Evolutionary conservation across 2,329 filamentous ascomycete genomes (phyloP), one percentile per base, ranked within the genome.

Genomic region (Beauveria australis): DNA sequence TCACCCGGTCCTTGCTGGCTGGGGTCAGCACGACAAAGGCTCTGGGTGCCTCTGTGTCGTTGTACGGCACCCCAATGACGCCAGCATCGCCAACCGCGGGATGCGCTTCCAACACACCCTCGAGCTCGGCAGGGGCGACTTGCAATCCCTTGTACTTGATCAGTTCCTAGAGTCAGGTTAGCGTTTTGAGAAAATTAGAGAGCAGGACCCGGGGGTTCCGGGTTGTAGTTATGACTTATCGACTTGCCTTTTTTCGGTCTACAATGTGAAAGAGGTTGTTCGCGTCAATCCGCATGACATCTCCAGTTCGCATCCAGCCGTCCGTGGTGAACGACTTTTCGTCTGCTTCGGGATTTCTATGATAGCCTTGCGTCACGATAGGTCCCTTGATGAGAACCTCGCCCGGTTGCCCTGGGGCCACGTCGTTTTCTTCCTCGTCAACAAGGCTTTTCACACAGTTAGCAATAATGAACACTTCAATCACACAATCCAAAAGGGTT

Each of bases 261-360:
- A 91, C 91, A 65, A 95, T 90, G 16, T 60, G 49, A 74, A 84
- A 91, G 66, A 92, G 87, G 55, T 86, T 83, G 18, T 88, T 79
- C 46, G 80, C 74, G 64, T 92, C 86, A 71, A 89, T 84, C 62
- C 87, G 83, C 0, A 89, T 88, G 4, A 93, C 82, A 67, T 95
- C 91, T 0, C 90, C 91, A 0, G 90, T 92, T 67, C 87, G 87
- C 78, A 93, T 92, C 78, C 88, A 95, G 4, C 75, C 76, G 24
- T 76, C 72, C 3, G 52, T 10, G 0, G 69, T 70, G 59, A 91
- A 82, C 0, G 86, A 81, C 55, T 85, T 81, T 1, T 73, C 75
- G 1, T 88, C 91, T 0, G 84, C 88, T 64, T 83, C 77, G 0
- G 81, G 77, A 64, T 92, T 91, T 66, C 86, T 86, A 65, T 85